These are phyloP conservation scores for Colletotrichum tropicicola DNA, from an alignment of 2,329 filamentous ascomycete genomes.

Conservation along the genomic window DNA sequence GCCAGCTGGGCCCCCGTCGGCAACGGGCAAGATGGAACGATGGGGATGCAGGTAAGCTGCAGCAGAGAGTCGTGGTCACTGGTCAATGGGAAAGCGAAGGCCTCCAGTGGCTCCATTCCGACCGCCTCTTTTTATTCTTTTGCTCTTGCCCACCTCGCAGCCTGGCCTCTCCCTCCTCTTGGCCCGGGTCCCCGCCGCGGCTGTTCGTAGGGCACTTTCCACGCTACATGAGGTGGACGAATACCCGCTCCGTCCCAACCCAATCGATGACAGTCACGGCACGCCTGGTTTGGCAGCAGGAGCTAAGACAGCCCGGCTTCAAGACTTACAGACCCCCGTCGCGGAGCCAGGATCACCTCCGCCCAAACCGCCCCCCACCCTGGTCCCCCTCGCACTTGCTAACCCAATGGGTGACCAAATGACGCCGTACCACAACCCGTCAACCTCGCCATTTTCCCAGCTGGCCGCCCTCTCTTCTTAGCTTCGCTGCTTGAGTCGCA, in stretches of 20 bases:
- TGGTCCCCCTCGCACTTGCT: constrained; percentile 18
- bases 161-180: background rate
- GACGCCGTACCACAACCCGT: constrained; percentile 29
- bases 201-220: constrained; percentile 18
- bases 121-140: constrained; percentile 29
- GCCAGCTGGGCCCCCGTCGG: no score
- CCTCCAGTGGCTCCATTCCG: constrained; percentile 24
- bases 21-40: no score
- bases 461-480: background rate
- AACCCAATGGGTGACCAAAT: constrained; percentile 23
- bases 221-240: background rate
- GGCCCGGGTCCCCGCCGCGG: constrained; percentile 13
- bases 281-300: constrained; percentile 15
- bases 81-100: constrained; percentile 20
- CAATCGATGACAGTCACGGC: constrained; percentile 27
- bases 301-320: background rate
- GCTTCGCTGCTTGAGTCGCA: constrained; percentile 35
- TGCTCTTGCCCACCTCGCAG: background rate
- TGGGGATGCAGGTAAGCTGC: constrained; percentile 17
- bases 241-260: background rate
- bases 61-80: constrained; percentile 25
- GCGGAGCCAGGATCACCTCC: constrained; percentile 9
- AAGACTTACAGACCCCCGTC: background rate
- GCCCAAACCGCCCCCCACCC: constrained; percentile 16
- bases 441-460: constrained; percentile 31